These are phyloP conservation scores for Rhizophora mangle DNA, from an alignment of 345 rosid species.

Conservation along the genomic window DNA sequence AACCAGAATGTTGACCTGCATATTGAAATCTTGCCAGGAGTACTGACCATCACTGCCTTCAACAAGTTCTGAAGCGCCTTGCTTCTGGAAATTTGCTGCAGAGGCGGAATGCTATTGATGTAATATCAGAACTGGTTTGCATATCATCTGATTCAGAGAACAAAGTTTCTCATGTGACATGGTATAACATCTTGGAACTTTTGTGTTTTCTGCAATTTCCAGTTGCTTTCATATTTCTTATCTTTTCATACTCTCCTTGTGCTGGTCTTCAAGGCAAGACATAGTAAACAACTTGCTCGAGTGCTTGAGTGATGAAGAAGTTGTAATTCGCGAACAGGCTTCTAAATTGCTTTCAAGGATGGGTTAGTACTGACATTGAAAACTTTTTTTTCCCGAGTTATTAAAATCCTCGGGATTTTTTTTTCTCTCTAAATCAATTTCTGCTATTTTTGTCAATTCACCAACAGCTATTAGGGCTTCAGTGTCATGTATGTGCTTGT, in stretches of 20 bases:
- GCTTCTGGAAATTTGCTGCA: constrained; percentile 57
- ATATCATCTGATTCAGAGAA: constrained; percentile 40
- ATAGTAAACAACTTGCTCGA: constrained; percentile 55
- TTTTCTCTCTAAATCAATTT: no score
- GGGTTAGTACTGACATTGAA: constrained; percentile 42
- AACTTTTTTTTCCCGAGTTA: neutral
- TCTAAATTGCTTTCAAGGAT: constrained; percentile 54
- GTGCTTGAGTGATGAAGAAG: constrained; percentile 59
- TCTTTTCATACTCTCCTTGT: constrained; percentile 12
- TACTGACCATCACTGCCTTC: constrained; percentile 49
- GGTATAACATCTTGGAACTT: constrained; percentile 39
- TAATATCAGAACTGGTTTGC: constrained; percentile 55
- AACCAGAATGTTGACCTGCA: constrained; percentile 30
- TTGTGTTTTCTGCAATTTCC: constrained; percentile 16
- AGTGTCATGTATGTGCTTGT: no score
- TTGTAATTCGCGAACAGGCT: constrained; percentile 45
- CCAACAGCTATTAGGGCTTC: no score
- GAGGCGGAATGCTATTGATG: constrained; percentile 75
- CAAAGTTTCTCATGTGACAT: constrained; percentile 44
- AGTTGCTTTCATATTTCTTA: constrained; percentile 15
- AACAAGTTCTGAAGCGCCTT: constrained; percentile 66
- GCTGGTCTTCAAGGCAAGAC: constrained; percentile 54
- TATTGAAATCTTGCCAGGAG: constrained; percentile 45
- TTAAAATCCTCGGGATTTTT: no score
- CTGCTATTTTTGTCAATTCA: no score